These are phyloP conservation scores for Andrographis paniculata DNA, from an alignment of 305 asterid genomes.

Conservation along the genomic window DNA sequence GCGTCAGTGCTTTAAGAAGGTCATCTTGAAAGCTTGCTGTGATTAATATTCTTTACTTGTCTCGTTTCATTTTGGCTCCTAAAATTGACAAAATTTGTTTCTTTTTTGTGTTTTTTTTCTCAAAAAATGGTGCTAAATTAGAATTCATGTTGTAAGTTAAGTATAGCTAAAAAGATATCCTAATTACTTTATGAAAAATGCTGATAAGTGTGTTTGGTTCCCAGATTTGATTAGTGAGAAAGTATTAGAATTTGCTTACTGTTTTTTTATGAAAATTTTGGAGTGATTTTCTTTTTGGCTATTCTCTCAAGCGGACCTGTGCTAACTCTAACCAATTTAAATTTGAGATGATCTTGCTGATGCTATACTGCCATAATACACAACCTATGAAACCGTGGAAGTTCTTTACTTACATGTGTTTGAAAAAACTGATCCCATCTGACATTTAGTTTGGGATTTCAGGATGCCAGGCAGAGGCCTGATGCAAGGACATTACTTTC, in stretches of 20 bases:
- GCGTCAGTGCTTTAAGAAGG: slow-evolving; percentile 98
- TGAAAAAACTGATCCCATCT: neutral
- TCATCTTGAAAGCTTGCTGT: slow-evolving; percentile 27
- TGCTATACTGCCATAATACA: slow-evolving; percentile 3
- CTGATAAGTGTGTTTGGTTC: too few species aligned
- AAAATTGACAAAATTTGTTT: neutral
- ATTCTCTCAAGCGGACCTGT: too few species aligned
- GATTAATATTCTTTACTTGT: slow-evolving; percentile 4
- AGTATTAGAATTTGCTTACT: too few species aligned
- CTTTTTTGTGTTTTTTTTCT: neutral
- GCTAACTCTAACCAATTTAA: too few species aligned
- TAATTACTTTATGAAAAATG: neutral
- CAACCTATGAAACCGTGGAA: slow-evolving; percentile 8
- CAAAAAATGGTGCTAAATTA: neutral
- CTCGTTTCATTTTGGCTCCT: slow-evolving; percentile 10
- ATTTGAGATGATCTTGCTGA: too few species aligned
- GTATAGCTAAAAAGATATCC: too few species aligned
- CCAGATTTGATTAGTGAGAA: too few species aligned
- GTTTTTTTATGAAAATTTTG: too few species aligned
- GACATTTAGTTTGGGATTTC: slow-evolving; percentile 28
- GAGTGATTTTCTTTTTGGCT: too few species aligned
- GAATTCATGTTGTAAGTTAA: too few species aligned
- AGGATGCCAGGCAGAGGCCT: slow-evolving; percentile 99
- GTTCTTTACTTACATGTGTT: slow-evolving; percentile 1
- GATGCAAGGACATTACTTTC: slow-evolving; percentile 95